Evolutionary conservation across 192 early-diverging fungal genomes (phyloP).

Genomic region (Powellomyces hirtus): DNA sequence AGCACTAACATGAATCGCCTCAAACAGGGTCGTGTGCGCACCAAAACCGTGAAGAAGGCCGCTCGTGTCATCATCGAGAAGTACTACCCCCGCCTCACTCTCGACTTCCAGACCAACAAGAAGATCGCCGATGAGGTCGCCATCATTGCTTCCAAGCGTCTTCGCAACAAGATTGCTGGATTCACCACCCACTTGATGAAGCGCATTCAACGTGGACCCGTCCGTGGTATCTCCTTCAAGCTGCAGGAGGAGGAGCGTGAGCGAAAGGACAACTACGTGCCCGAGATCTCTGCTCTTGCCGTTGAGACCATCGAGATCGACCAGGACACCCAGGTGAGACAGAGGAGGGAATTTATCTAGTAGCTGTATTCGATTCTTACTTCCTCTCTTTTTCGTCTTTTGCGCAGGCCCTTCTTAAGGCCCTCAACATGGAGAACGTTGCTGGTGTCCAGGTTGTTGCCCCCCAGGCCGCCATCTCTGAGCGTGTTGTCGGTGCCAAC

Average conservation of each 20-base stretch:
- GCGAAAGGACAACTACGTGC: constrained; percentile 99
- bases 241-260: constrained; percentile 99
- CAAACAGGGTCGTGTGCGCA: constrained; percentile 83
- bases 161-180: constrained; percentile 99
- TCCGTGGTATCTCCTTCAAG: constrained; percentile 99
- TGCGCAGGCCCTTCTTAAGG: constrained; percentile 85
- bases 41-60: constrained; percentile 99
- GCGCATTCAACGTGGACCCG: constrained; percentile 97
- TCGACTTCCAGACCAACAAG: constrained; percentile 99
- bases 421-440: constrained; percentile 92
- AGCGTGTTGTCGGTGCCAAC: constrained; percentile 39
- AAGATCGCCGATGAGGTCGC: constrained; percentile 96
- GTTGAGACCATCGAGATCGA: constrained; percentile 91
- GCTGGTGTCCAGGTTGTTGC: constrained; percentile 72
- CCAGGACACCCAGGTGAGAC: constrained; percentile 79
- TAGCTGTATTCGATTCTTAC: background rate
- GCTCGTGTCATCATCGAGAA: constrained; percentile 99
- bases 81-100: constrained; percentile 98
- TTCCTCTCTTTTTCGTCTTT: no score
- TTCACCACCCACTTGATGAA: constrained; percentile 99
- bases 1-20: no score
- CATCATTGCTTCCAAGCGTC: constrained; percentile 97
- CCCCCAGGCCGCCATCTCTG: constrained; percentile 23
- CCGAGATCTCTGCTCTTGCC: constrained; percentile 95
- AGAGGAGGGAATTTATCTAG: background rate